Base-by-base conservation (phyloP, 495 filamentous ascomycete genomes). In the Penicillium desertorum region DNA sequence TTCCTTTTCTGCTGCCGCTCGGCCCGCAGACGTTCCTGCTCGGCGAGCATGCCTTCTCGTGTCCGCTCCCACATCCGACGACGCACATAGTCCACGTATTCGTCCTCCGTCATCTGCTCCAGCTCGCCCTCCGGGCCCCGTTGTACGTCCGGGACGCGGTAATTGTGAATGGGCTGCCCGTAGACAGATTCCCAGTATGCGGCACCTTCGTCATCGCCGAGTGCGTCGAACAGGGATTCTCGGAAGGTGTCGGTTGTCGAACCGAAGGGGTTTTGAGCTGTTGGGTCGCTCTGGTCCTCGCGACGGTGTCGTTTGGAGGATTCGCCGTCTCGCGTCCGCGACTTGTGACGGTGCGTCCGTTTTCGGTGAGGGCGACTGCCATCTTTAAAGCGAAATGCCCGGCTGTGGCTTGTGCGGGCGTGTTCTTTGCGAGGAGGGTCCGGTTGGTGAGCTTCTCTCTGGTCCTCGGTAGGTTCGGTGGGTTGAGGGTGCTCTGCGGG, bases 181-280 rank as follows among this genome's bases (percentile, higher is more conserved):
- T 96, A 98, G 48, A 98, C 91, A 34, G 84, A 81, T 68, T 96
- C 88, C 94, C 94, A 98, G 76, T 90, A 98, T 34, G 83, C 83
- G 42, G 94, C 94, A 37, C 94, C 94, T 75, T 98, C 94, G 73
- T 98, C 94, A 72, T 98, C 94, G 39, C 92, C 95, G 70, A 98
- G 86, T n/a, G 94, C 94, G 71, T 98, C 94, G 78, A 98, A 96
- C 46, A 98, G 85, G n/a, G 90, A 94, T 75, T 96, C 90, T 25
- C 90, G 87, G 72, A 98, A 98, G 16, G 92, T 92, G 10, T 79
- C 73, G 19, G 86, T 81, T 5, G 88, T 79, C 60, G 86, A 80
- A 5, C 10, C 6, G n/a, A 39, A 39, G n/a, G 16, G 3, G 36
- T 39, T n/a, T n/a, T 39, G 16, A 81, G 44, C 30, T 53, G 55